Evolutionary conservation across 371 early-diverging fungal species (phyloP).

Genomic region (Dichotomocladium elegans): DNA sequence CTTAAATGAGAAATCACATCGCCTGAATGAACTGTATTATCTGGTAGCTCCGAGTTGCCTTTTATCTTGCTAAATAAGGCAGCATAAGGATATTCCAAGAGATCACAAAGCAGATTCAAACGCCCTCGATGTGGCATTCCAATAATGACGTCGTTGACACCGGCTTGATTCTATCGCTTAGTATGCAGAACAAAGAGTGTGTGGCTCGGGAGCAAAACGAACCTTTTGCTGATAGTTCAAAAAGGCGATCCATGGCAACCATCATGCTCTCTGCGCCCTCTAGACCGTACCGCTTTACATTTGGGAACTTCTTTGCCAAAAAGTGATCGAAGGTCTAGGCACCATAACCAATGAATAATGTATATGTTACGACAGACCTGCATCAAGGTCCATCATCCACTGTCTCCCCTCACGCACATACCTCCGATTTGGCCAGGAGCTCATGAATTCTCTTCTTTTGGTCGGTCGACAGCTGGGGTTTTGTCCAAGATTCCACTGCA

Average conservation of each 20-base stretch:
- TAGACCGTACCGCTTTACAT: conserved; percentile 93
- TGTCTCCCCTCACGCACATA: conserved; percentile 5
- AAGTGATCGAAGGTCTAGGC: conserved; percentile 86
- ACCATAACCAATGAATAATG: background rate
- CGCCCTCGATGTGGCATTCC: conserved; percentile 98
- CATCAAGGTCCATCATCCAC: no score
- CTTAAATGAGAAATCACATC: conserved; percentile 89
- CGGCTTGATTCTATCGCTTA: conserved; percentile 31
- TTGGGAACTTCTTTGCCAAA: conserved; percentile 92
- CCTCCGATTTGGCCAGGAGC: conserved; percentile 76
- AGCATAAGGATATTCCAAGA: conserved; percentile 75
- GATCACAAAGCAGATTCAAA: conserved; percentile 85
- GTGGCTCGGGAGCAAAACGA: background rate
- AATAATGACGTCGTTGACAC: conserved; percentile 74
- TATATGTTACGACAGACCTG: background rate
- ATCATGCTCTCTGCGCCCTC: conserved; percentile 98
- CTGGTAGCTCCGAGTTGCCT: conserved; percentile 86
- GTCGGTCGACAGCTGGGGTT: conserved; percentile 44
- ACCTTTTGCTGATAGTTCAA: conserved; percentile 61
- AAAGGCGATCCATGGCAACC: conserved; percentile 85
- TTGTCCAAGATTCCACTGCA: conserved; percentile 77
- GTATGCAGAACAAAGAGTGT: no score
- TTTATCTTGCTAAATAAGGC: conserved; percentile 90
- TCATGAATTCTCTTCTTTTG: conserved; percentile 75
- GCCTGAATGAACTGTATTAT: conserved; percentile 71